phyloP scores from a whole-genome alignment of 164 flowering plant species.

The Kalanchoe fedtschenkoi region DNA sequence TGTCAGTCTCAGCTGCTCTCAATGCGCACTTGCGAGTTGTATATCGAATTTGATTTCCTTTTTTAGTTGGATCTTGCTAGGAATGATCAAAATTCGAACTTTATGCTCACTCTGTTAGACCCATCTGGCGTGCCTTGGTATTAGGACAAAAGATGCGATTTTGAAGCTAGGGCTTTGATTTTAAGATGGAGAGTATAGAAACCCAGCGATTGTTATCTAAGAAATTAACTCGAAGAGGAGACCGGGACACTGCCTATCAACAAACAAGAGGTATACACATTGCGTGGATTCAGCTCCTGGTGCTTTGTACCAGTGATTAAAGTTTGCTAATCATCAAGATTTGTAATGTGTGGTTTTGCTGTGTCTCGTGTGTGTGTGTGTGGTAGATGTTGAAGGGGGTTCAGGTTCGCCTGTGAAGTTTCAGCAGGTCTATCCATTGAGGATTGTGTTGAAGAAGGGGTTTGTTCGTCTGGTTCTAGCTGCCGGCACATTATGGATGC shows the following conservation, averaged over 20 bases:
- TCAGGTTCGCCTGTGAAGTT: constrained; percentile 25
- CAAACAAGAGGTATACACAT: constrained; percentile 25
- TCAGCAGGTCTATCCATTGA: constrained; percentile 44
- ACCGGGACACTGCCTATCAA: constrained; percentile 18
- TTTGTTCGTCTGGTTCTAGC: constrained; percentile 69
- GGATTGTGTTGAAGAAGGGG: constrained; percentile 65
- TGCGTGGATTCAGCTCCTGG: background rate
- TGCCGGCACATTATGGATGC: constrained; percentile 76
- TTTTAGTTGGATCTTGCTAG: background rate
- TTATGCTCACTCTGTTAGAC: background rate
- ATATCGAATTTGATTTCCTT: background rate
- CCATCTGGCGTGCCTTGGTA: no score
- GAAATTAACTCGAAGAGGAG: constrained; percentile 35
- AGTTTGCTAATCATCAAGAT: background rate
- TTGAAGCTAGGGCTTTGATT: background rate
- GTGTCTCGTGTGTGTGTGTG: background rate
- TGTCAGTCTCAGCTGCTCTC: background rate
- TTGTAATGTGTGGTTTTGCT: background rate
- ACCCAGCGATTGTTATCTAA: constrained; percentile 22
- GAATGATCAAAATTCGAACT: background rate
- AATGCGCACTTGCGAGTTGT: background rate
- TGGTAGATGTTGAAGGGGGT: constrained; percentile 38
- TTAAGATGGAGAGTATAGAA: constrained; percentile 31
- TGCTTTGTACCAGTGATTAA: background rate
- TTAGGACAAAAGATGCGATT: constrained; percentile 12